A percentile compares a stretch with the other conserved stretches of the same genome.
phyloP scores from a whole-genome alignment of 768 basidiomycete genomes.

The Paxillus involutus region DNA sequence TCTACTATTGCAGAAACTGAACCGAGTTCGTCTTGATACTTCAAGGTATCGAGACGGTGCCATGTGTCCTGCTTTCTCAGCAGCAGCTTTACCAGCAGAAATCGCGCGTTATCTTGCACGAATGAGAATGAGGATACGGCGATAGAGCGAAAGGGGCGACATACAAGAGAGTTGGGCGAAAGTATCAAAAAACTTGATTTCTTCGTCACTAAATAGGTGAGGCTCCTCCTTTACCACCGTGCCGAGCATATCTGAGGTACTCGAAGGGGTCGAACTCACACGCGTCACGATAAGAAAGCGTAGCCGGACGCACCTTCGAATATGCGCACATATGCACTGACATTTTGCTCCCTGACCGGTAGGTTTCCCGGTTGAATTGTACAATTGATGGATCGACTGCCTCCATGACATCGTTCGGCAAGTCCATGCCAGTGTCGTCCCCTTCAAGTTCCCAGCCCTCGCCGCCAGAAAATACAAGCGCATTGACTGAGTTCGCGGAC shows the following conservation, averaged over 20 bases:
- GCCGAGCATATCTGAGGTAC: slow-evolving; percentile 51
- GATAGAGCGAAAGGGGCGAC: slow-evolving; percentile 20
- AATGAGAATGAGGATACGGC: slow-evolving; percentile 7
- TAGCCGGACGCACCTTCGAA: slow-evolving; percentile 26
- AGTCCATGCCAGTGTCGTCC: slow-evolving; percentile 8
- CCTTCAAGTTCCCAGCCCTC: slow-evolving; percentile 13
- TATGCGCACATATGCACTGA: slow-evolving; percentile 27
- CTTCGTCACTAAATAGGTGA: slow-evolving; percentile 50
- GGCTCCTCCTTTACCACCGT: slow-evolving; percentile 50
- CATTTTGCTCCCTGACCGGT: slow-evolving; percentile 6
- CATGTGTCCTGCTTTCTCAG: slow-evolving; percentile 58
- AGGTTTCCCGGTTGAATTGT: background rate
- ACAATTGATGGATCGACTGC: slow-evolving; percentile 7
- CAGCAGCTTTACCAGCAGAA: slow-evolving; percentile 63
- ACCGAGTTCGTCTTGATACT: slow-evolving; percentile 44
- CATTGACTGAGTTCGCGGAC: slow-evolving; percentile 15
- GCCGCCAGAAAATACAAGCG: slow-evolving; percentile 33
- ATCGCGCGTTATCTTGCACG: slow-evolving; percentile 50
- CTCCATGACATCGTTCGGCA: background rate
- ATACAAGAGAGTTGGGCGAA: slow-evolving; percentile 51
- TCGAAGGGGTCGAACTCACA: background rate
- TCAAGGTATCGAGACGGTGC: slow-evolving; percentile 47
- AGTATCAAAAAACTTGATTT: slow-evolving; percentile 42
- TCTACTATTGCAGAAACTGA: slow-evolving; percentile 31
- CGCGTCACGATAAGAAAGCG: background rate